A percentile compares a stretch with the other conserved stretches of the same genome.
phyloP scores from a whole-genome alignment of 2,329 filamentous ascomycete genomes.

The Venturia effusa region DNA sequence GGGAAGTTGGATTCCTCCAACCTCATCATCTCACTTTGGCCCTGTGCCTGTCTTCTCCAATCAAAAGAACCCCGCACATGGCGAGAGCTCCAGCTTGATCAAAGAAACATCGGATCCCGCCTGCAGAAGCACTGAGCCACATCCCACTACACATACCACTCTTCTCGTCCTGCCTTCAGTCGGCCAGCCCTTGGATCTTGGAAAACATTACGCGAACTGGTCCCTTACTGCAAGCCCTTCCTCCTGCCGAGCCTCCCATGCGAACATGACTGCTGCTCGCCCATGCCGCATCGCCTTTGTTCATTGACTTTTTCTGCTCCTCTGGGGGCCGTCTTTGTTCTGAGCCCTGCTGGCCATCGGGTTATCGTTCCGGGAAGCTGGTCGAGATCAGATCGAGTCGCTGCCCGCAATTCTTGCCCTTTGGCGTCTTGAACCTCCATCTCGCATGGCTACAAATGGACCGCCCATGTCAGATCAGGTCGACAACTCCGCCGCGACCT shows the following conservation, averaged over 20 bases:
- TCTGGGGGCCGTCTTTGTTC: not conserved
- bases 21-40: not conserved
- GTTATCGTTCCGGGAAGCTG: not conserved
- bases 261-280: not conserved
- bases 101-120: not conserved
- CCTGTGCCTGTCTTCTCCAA: not conserved
- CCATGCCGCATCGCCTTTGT: not conserved
- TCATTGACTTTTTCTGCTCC: not conserved
- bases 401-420: not conserved
- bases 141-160: not conserved
- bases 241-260: not conserved
- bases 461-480: not conserved
- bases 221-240: not conserved
- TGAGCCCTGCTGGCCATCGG: not conserved
- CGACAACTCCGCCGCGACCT: not conserved
- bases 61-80: not conserved
- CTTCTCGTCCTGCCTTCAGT: not conserved
- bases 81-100: not conserved
- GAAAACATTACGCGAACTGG: not conserved
- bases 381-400: not conserved
- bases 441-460: not conserved
- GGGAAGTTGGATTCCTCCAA: not conserved
- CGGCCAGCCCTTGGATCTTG: not conserved
- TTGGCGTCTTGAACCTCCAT: not conserved
- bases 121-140: not conserved